Conservation (phyloP, 768 basidiomycete species). For the Mycena capillaripes region DNA sequence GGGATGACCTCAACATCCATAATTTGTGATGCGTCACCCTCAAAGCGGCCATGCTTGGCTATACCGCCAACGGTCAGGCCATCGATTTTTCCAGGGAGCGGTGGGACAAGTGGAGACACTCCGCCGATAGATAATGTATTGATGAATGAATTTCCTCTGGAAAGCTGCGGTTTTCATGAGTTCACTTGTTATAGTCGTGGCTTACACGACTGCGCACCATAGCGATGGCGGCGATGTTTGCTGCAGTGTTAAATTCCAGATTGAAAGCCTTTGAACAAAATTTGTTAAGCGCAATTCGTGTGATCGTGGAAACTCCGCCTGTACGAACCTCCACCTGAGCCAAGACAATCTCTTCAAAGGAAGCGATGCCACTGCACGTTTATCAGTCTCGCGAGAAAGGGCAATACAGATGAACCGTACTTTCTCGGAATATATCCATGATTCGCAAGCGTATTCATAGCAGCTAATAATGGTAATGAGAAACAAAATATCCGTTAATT, state of each 20-base stretch:
- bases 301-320: neutral
- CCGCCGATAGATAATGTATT: constrained; percentile 35
- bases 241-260: constrained; percentile 14
- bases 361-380: constrained; percentile 27
- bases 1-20: no score
- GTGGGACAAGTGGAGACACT: constrained; percentile 27
- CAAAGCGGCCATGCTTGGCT: constrained; percentile 36
- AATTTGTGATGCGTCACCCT: constrained; percentile 12
- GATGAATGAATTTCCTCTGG: constrained; percentile 33
- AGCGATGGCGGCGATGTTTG: constrained; percentile 30
- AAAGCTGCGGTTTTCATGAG: constrained; percentile 10
- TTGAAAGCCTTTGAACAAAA: constrained; percentile 28
- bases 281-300: no score
- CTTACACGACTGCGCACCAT: constrained; percentile 7
- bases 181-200: neutral
- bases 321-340: constrained; percentile 34
- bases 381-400: neutral
- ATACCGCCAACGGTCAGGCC: constrained; percentile 32
- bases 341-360: constrained; percentile 32
- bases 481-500: accelerated
- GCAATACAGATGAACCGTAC: neutral
- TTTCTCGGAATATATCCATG: constrained; percentile 33
- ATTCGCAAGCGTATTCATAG: constrained; percentile 38
- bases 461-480: constrained; percentile 14
- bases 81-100: constrained; percentile 29